Evolutionary conservation across 208 protist genomes (phyloP).

Genomic region (Porcisia hertigi): DNA sequence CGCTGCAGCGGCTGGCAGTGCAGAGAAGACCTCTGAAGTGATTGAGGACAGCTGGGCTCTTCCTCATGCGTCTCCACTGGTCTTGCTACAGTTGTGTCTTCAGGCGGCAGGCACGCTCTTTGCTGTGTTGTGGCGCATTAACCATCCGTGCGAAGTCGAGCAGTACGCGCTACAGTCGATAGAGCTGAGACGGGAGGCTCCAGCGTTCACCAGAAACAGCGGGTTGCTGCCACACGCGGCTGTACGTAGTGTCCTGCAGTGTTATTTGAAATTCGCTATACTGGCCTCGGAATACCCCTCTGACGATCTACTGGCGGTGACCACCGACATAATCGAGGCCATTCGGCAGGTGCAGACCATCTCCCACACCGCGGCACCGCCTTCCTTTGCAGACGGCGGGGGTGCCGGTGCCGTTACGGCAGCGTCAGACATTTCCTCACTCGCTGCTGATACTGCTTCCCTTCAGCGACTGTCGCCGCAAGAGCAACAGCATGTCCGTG

Average conservation of each 20-base stretch:
- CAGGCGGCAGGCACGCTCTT: slow-evolving; percentile 59
- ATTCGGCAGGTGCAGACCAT: slow-evolving; percentile 50
- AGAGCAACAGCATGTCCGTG: slow-evolving; percentile 84
- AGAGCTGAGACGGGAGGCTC: slow-evolving; percentile 37
- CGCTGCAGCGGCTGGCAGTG: slow-evolving; percentile 4
- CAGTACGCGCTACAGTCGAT: slow-evolving; percentile 36
- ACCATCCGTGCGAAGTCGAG: slow-evolving; percentile 65
- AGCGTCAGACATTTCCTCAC: slow-evolving; percentile 7
- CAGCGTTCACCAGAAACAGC: slow-evolving; percentile 30
- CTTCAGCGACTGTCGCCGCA: slow-evolving; percentile 67
- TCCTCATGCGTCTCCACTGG: slow-evolving; percentile 33
- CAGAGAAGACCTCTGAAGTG: neutral
- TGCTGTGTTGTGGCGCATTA: slow-evolving; percentile 76
- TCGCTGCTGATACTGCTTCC: slow-evolving; percentile 28
- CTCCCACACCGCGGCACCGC: slow-evolving; percentile 19
- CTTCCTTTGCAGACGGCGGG: neutral
- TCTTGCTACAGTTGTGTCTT: slow-evolving; percentile 58
- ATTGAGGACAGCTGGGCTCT: slow-evolving; percentile 28
- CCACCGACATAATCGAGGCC: slow-evolving; percentile 56
- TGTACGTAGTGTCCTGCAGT: slow-evolving; percentile 81
- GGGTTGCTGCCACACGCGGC: slow-evolving; percentile 76
- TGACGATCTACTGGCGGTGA: slow-evolving; percentile 35
- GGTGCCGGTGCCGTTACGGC: slow-evolving; percentile 1
- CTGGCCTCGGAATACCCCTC: slow-evolving; percentile 30
- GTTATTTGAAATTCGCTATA: slow-evolving; percentile 66